These are phyloP conservation scores for Primulina eburnea DNA, from an alignment of 257 asterid genomes.

Conservation along the genomic window DNA sequence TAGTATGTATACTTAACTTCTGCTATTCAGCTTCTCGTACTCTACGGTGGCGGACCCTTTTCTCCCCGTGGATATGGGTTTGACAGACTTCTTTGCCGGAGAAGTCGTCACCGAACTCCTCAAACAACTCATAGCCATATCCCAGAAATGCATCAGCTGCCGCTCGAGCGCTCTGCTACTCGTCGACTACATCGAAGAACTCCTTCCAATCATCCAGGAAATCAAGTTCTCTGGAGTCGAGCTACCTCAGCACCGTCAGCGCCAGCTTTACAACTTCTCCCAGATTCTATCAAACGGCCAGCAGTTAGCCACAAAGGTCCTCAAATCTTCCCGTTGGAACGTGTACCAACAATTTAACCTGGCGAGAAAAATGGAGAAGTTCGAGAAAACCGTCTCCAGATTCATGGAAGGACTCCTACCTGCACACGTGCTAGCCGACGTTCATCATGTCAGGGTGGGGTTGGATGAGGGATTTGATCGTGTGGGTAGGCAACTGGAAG, in stretches of 20 bases:
- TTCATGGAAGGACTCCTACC: constrained; percentile 53
- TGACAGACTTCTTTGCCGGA: constrained; percentile 82
- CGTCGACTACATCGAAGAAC: constrained; percentile 39
- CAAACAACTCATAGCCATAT: constrained; percentile 52
- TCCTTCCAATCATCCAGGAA: constrained; percentile 75
- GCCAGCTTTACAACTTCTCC: constrained; percentile 67
- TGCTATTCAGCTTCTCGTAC: neutral
- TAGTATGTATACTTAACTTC: neutral
- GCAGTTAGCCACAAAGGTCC: constrained; percentile 57
- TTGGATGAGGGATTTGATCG: constrained; percentile 69
- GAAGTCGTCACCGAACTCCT: constrained; percentile 85
- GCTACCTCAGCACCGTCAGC: constrained; percentile 79
- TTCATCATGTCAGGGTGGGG: constrained; percentile 69
- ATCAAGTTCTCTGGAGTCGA: constrained; percentile 75
- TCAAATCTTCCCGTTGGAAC: constrained; percentile 69
- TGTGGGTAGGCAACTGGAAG: constrained; percentile 72
- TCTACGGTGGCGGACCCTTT: constrained; percentile 3
- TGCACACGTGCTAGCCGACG: constrained; percentile 88
- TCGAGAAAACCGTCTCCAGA: constrained; percentile 55
- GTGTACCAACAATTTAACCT: constrained; percentile 58
- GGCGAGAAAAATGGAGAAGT: constrained; percentile 75
- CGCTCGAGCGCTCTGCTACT: constrained; percentile 73
- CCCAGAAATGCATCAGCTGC: constrained; percentile 54
- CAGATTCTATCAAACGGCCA: constrained; percentile 56
- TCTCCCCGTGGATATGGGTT: constrained; percentile 50